phyloP scores from a whole-genome alignment of 139 green algal genomes.

The Closterium sp. region DNA sequence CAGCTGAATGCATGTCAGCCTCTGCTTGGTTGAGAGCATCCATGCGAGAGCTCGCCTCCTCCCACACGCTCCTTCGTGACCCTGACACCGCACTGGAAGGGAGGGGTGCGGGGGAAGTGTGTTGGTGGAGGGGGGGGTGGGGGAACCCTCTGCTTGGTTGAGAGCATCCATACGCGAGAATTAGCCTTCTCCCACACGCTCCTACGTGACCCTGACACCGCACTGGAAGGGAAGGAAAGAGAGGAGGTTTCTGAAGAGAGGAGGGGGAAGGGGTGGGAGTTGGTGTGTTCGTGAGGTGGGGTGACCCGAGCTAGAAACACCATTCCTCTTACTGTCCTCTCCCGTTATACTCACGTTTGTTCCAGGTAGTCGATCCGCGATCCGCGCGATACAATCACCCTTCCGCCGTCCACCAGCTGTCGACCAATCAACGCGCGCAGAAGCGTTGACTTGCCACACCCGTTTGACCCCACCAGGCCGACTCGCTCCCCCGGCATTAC shows the following conservation, averaged over 20 bases:
- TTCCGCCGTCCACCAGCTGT: slow-evolving; percentile 12
- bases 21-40: slow-evolving; percentile 29
- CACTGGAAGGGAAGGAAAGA: slow-evolving; percentile 41
- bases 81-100: slow-evolving; percentile 62
- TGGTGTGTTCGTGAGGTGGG: no score
- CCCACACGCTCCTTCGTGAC: slow-evolving; percentile 58
- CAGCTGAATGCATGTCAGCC: slow-evolving; percentile 1
- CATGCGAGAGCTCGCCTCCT: slow-evolving; percentile 67
- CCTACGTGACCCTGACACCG: slow-evolving; percentile 57
- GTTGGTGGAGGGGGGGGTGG: no score
- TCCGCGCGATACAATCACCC: slow-evolving; percentile 26
- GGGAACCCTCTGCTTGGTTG: background rate
- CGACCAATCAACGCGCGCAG: slow-evolving; percentile 26
- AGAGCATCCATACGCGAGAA: background rate
- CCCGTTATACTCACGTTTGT: slow-evolving; percentile 25
- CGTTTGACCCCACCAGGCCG: slow-evolving; percentile 41
- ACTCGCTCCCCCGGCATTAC: slow-evolving; percentile 15
- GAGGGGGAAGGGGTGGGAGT: background rate
- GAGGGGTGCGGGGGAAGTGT: no score
- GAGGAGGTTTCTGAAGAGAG: background rate
- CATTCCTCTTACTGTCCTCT: no score
- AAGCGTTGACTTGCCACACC: slow-evolving; percentile 46
- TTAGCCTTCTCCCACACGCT: slow-evolving; percentile 67
- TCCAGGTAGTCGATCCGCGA: slow-evolving; percentile 35
- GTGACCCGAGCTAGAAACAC: no score